These are phyloP conservation scores for Podila verticillata DNA, from an alignment of 192 early-diverging fungal genomes.

Conservation along the genomic window DNA sequence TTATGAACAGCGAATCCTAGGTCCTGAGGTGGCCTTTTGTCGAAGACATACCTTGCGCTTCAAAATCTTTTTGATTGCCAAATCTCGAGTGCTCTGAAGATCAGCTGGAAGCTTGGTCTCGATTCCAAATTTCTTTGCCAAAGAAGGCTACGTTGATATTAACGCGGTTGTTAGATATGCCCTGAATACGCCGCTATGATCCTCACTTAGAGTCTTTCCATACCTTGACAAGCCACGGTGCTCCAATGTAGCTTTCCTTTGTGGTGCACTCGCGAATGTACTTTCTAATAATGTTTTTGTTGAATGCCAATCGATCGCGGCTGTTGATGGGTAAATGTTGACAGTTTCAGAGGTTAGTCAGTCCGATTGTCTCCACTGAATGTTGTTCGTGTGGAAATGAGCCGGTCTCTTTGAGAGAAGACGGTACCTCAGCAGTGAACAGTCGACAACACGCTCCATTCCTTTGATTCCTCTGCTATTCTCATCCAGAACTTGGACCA, in stretches of 20 bases:
- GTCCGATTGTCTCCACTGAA: not conserved
- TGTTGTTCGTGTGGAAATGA: not conserved
- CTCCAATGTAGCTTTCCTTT: constrained; percentile 74
- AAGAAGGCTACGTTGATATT: constrained; percentile 14
- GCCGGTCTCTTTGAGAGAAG: not conserved
- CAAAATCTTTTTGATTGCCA: constrained; percentile 43
- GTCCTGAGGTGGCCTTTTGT: not conserved
- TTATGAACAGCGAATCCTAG: not conserved
- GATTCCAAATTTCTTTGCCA: constrained; percentile 62
- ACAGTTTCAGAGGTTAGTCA: not conserved
- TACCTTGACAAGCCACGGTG: constrained; percentile 79
- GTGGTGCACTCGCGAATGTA: constrained; percentile 73
- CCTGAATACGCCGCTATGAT: not conserved
- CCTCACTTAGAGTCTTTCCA: not conserved
- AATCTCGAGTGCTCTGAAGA: constrained; percentile 51
- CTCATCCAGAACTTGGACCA: constrained; percentile 65
- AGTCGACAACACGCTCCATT: constrained; percentile 52
- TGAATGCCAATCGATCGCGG: constrained; percentile 70
- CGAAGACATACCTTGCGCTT: constrained; percentile 38
- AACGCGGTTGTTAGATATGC: not conserved
- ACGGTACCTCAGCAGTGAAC: constrained; percentile 47
- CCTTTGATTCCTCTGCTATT: constrained; percentile 61
- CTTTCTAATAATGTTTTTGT: constrained; percentile 76
- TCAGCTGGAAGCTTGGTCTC: constrained; percentile 52
- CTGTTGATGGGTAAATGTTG: constrained; percentile 24